Conservation (phyloP, 257 asterid species). For the Craterostigma plantagineum region DNA sequence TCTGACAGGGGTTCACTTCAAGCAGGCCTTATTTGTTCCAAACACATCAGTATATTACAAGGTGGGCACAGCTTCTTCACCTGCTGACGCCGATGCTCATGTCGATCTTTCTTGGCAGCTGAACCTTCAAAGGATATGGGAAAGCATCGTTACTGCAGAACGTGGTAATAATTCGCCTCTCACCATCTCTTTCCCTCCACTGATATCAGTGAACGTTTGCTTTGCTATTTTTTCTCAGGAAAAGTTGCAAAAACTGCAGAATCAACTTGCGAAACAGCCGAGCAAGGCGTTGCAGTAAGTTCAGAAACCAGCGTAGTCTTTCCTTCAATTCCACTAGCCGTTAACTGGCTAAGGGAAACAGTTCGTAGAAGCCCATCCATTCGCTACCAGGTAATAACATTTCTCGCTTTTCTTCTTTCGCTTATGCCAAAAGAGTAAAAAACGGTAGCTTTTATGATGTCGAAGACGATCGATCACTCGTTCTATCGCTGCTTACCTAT, state of each 20-base stretch:
- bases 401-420: not conserved
- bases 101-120: constrained; percentile 88
- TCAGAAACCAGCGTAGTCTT: constrained; percentile 61
- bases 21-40: constrained; percentile 86
- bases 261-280: too few species aligned
- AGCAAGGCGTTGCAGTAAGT: too few species aligned
- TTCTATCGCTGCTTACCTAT: too few species aligned
- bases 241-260: too few species aligned
- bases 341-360: constrained; percentile 75
- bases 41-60: constrained; percentile 78
- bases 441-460: not conserved
- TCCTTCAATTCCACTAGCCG: constrained; percentile 74
- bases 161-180: constrained; percentile 25
- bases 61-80: constrained; percentile 41
- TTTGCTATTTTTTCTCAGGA: constrained; percentile 17
- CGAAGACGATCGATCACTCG: not conserved
- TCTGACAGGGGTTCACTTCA: constrained; percentile 64
- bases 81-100: constrained; percentile 38
- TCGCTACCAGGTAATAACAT: constrained; percentile 49
- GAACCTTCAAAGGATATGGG: constrained; percentile 79
- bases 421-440: not conserved
- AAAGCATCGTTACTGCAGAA: constrained; percentile 38
- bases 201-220: not conserved
- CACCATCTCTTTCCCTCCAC: not conserved
- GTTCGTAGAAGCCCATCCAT: constrained; percentile 39